Percentiles rank a stretch among this genome's conserved stretches.
Conservation (phyloP, 2,329 filamentous ascomycete genomes). For the Trichophyton equinum region DNA sequence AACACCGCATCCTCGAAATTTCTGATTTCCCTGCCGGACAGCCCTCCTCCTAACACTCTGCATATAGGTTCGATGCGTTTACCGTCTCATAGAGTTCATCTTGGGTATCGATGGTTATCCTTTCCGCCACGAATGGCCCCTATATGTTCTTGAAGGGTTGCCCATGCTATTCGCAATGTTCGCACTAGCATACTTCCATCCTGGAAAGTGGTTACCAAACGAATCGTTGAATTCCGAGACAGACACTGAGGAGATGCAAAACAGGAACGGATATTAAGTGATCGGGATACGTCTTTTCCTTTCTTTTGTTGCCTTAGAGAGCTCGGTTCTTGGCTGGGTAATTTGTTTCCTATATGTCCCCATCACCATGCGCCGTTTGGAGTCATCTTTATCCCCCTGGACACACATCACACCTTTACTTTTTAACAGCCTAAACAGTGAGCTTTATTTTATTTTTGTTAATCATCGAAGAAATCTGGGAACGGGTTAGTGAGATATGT, state of each 20-base stretch:
- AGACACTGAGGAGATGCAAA: background rate
- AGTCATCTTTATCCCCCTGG: background rate
- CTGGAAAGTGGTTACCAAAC: constrained; percentile 13
- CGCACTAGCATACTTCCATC: constrained; percentile 10
- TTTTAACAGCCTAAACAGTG: background rate
- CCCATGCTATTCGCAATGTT: constrained; percentile 24
- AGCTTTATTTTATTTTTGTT: background rate
- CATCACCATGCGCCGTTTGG: background rate
- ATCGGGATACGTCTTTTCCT: background rate
- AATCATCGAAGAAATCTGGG: background rate
- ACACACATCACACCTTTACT: background rate
- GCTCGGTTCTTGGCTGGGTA: background rate
- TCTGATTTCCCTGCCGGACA: background rate
- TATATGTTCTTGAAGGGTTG: constrained; percentile 41
- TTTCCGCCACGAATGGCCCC: constrained; percentile 41
- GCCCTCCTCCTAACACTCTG: background rate
- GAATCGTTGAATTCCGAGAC: constrained; percentile 2
- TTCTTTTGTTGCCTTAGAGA: background rate
- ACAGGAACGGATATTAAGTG: background rate
- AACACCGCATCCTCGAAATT: background rate
- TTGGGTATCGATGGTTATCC: constrained; percentile 41
- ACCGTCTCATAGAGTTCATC: constrained; percentile 42
- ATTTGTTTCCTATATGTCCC: background rate
- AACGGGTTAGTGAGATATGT: background rate
- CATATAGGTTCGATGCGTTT: constrained; percentile 38